Conservation (phyloP, 2,329 filamentous ascomycete species). For the Balansia obtecta region DNA sequence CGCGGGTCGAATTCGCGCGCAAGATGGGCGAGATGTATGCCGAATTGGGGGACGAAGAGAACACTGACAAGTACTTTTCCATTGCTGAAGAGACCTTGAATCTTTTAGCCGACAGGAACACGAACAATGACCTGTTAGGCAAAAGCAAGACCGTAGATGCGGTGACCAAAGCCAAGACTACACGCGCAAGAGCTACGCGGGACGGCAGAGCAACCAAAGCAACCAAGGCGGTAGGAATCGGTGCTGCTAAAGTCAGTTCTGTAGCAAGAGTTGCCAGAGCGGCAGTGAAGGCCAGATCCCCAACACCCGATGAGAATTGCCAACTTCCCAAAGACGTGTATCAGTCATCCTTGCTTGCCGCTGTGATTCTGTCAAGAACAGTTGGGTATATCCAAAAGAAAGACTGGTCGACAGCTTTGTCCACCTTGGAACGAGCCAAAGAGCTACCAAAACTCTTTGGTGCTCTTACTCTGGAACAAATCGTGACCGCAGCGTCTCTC, state of each 20-base stretch:
- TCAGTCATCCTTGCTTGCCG: conserved; percentile 24
- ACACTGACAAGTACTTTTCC: conserved; percentile 30
- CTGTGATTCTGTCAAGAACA: conserved; percentile 26
- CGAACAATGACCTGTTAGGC: not conserved
- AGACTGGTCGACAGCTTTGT: conserved; percentile 46
- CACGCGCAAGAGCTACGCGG: conserved; percentile 6
- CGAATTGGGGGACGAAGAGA: conserved; percentile 32
- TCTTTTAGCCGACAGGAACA: conserved; percentile 17
- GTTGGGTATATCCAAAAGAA: conserved; percentile 33
- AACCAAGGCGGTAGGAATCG: conserved; percentile 11
- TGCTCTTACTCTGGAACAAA: conserved; percentile 35
- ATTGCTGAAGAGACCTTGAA: conserved; percentile 35
- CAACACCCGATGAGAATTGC: conserved; percentile 8
- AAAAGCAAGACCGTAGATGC: conserved; percentile 5
- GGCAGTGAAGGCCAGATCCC: conserved; percentile 9
- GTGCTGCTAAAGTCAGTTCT: conserved; percentile 10
- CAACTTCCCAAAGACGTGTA: conserved; percentile 20
- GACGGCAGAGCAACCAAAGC: not conserved
- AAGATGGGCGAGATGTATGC: conserved; percentile 44
- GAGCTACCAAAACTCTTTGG: conserved; percentile 28
- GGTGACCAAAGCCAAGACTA: conserved; percentile 8
- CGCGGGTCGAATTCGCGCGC: conserved; percentile 33
- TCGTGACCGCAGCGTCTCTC: conserved; percentile 55
- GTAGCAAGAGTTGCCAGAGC: conserved; percentile 10
- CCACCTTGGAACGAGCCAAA: conserved; percentile 38